A percentile compares a stretch with the other conserved stretches of the same genome.
Conservation (phyloP, 2,329 filamentous ascomycete genomes). For the Didymella keratinophila region DNA sequence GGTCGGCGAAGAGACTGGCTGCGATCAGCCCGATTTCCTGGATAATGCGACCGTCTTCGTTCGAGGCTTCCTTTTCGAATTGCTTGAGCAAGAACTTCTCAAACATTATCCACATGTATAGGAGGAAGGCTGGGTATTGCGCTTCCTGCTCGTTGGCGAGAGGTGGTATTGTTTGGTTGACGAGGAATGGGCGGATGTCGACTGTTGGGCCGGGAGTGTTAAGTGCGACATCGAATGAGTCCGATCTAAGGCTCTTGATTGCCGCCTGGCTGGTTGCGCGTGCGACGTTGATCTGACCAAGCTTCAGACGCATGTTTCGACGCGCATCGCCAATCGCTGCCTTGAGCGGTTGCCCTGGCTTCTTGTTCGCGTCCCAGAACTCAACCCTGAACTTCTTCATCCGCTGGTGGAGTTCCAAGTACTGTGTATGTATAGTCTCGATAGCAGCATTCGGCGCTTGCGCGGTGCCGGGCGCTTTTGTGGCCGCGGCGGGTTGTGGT, state of each 20-base stretch:
- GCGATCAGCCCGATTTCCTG: conserved; percentile 82
- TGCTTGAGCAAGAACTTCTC: conserved; percentile 76
- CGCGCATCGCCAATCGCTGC: conserved; percentile 42
- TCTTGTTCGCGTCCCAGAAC: conserved; percentile 38
- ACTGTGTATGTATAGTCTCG: conserved; percentile 45
- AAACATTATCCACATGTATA: conserved; percentile 81
- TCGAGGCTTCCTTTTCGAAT: conserved; percentile 52
- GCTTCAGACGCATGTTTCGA: conserved; percentile 40
- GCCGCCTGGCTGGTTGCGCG: conserved; percentile 37
- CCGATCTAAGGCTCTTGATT: conserved; percentile 40
- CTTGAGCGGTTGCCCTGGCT: conserved; percentile 38
- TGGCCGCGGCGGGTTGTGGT: conserved; percentile 7
- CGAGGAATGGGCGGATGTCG: conserved; percentile 49
- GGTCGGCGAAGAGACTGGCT: conserved; percentile 75
- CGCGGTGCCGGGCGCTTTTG: conserved; percentile 15
- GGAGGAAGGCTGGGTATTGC: conserved; percentile 54
- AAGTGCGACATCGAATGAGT: conserved; percentile 39
- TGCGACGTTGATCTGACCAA: conserved; percentile 47
- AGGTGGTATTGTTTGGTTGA: conserved; percentile 40
- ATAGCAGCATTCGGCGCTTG: conserved; percentile 31
- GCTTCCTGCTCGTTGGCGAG: conserved; percentile 41
- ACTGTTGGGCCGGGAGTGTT: conserved; percentile 39
- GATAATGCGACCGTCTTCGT: conserved; percentile 58
- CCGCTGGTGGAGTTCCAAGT: conserved; percentile 46
- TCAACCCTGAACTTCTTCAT: conserved; percentile 49